Evolutionary conservation across 805 yeast genomes (phyloP).

Genomic region (Ogataea paraovalis): DNA sequence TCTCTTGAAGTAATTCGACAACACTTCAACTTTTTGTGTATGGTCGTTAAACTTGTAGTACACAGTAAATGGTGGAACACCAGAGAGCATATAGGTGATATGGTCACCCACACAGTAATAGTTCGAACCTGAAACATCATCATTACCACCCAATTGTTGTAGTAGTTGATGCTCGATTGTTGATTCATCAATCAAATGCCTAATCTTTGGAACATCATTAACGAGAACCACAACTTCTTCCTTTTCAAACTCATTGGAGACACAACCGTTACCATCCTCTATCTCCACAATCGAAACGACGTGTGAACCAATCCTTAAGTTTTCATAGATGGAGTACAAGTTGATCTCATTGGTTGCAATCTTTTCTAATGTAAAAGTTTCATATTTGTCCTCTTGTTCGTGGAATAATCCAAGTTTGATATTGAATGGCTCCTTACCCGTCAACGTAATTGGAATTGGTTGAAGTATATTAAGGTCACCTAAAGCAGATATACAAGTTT

Average conservation of each 20-base stretch:
- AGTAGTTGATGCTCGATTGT: conserved; percentile 19
- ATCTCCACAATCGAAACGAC: conserved; percentile 53
- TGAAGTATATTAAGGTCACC: conserved; percentile 30
- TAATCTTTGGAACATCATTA: conserved; percentile 73
- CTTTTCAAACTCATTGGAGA: conserved; percentile 37
- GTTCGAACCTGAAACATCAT: conserved; percentile 7
- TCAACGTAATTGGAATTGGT: conserved; percentile 51
- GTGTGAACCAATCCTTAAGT: conserved; percentile 68
- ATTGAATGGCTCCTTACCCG: conserved; percentile 61
- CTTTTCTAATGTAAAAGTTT: conserved; percentile 40
- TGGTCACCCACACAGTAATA: conserved; percentile 93
- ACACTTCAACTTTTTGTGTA: conserved; percentile 48
- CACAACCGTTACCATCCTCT: conserved; percentile 69
- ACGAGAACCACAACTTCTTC: conserved; percentile 47
- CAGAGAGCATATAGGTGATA: conserved; percentile 68
- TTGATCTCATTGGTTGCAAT: conserved; percentile 36
- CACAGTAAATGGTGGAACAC: conserved; percentile 75
- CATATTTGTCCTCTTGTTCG: conserved; percentile 53
- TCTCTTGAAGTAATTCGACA: conserved; percentile 45
- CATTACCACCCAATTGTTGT: not conserved
- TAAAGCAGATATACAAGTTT: conserved; percentile 29
- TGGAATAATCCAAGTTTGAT: conserved; percentile 56
- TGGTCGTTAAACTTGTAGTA: conserved; percentile 68
- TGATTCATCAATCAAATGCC: conserved; percentile 35
- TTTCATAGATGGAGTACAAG: conserved; percentile 42